Evolutionary conservation across 495 filamentous ascomycete species (phyloP).

Genomic region (Tetracladium setigerum): DNA sequence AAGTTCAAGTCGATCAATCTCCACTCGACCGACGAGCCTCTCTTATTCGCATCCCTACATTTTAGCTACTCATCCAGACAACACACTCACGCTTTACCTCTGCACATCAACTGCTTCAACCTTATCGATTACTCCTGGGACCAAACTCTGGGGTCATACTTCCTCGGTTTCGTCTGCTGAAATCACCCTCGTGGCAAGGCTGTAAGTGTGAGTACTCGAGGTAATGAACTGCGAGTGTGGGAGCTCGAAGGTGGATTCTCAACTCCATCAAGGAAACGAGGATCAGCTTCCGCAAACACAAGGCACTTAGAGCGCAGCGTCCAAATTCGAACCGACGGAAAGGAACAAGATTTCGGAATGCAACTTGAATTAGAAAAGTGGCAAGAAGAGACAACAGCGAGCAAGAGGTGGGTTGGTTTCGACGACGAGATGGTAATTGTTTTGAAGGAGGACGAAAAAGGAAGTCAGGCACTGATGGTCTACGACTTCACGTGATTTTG

Average conservation of each 20-base stretch:
- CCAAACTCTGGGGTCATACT: constrained; percentile 87
- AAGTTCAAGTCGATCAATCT: constrained; percentile 10
- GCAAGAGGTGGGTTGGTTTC: constrained; percentile 71
- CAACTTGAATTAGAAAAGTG: background rate
- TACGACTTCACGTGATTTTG: constrained; percentile 76
- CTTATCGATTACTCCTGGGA: constrained; percentile 66
- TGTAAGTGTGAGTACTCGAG: constrained; percentile 73
- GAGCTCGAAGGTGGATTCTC: constrained; percentile 73
- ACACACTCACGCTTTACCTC: constrained; percentile 82
- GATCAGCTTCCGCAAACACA: constrained; percentile 25
- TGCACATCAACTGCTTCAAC: constrained; percentile 54
- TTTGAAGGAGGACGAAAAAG: constrained; percentile 59
- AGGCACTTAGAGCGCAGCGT: constrained; percentile 46
- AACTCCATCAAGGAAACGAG: constrained; percentile 30
- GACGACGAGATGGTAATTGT: constrained; percentile 91
- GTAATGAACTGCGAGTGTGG: constrained; percentile 89
- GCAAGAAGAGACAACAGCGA: constrained; percentile 21
- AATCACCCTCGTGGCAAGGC: constrained; percentile 85
- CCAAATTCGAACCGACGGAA: constrained; percentile 35
- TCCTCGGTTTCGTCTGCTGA: constrained; percentile 82
- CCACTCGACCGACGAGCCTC: constrained; percentile 57
- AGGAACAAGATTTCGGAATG: background rate
- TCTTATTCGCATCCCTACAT: constrained; percentile 91
- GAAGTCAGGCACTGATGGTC: constrained; percentile 68
- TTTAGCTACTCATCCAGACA: constrained; percentile 80